Base-by-base conservation (phyloP, 1,284 basidiomycete species). In the Ceratorhiza oryzae-sativae region DNA sequence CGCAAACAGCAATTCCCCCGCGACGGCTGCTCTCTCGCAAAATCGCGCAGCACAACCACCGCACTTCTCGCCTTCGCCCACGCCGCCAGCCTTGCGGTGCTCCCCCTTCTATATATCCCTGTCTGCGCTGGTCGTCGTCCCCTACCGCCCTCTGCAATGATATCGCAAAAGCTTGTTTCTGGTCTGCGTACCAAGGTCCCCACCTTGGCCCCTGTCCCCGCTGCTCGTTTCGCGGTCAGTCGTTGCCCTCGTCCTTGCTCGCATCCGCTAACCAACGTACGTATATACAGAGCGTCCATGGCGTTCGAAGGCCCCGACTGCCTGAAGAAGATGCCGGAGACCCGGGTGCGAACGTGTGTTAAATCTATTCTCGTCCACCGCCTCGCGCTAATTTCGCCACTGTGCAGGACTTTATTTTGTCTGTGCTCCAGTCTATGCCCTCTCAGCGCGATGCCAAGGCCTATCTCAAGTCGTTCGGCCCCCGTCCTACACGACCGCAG, bases 331-430 rank as follows among this genome's bases (percentile, higher is more conserved):
- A 72, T 23, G 71, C 42, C 12, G 23, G n/a, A 25, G 49, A 72
- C 25, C 61, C 71, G 2, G 46, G 62, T 23, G 71, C 61, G 1
- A 72, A 72, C 53, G 71, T 72, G 32, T 62, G 71, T 60, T 39
- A 23, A 2, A 5, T 41, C 48, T 18, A 53, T 48, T 20, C 51
- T 27, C 5, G 59, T 34, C 25, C 27, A 13, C 34, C 18, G 27
- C 39, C 30, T 27, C 42, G 18, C 30, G 34, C 62, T 72, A 48
- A 67, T 30, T 45, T 23, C 15, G 23, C 34, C 18, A 45, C 42
- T 45, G 15, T 55, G 5, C n/a, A 99, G 95, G 96, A 98, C 79
- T 96, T 99, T 78, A 97, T 99, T 79, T 83, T 99, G 67, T 97
- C 95, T 59, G 93, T 99, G 77, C 86, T 99, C 68, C 90, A 93